Conservation (phyloP, 257 asterid genomes). For the Cynanchum wilfordii region DNA sequence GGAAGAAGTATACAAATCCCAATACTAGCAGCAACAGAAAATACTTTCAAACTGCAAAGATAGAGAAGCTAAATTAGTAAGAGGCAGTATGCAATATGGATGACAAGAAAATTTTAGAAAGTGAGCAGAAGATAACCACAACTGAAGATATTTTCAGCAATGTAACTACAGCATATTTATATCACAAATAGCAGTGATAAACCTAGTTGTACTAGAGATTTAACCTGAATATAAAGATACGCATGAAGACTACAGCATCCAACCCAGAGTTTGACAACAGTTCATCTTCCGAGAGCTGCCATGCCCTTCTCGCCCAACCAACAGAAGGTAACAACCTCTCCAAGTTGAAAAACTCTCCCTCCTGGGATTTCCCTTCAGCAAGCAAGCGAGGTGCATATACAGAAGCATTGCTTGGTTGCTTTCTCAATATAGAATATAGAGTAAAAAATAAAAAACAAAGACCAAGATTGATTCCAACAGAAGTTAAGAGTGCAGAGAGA, state of each 20-base stretch:
- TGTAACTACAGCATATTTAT: not conserved
- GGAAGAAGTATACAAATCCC: conserved; percentile 89
- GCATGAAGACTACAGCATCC: conserved; percentile 96
- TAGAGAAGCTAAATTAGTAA: conserved; percentile 17
- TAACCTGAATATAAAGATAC: conserved; percentile 76
- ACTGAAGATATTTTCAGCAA: not conserved
- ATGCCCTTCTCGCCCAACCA: conserved; percentile 78
- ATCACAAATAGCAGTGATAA: not conserved
- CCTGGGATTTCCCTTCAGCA: conserved; percentile 52
- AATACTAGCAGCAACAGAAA: conserved; percentile 61
- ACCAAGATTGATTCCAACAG: conserved; percentile 79
- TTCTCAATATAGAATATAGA: conserved; percentile 64
- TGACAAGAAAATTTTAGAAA: not conserved
- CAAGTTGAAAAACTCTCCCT: conserved; percentile 30
- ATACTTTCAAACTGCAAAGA: conserved; percentile 69
- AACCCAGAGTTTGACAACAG: conserved; percentile 61
- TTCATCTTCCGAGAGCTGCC: conserved; percentile 81
- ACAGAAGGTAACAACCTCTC: conserved; percentile 50
- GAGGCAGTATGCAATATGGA: conserved; percentile 9
- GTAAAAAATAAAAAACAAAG: conserved; percentile 53
- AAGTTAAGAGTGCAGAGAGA: conserved; percentile 82
- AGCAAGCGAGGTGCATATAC: conserved; percentile 78
- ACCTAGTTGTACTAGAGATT: not conserved
- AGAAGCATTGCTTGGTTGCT: conserved; percentile 56
- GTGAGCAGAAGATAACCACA: not conserved